A percentile compares a stretch with the other conserved stretches of the same genome.
These are phyloP conservation scores for Talaromyces rugulosus DNA, from an alignment of 2,329 filamentous ascomycete genomes.

Conservation along the genomic window DNA sequence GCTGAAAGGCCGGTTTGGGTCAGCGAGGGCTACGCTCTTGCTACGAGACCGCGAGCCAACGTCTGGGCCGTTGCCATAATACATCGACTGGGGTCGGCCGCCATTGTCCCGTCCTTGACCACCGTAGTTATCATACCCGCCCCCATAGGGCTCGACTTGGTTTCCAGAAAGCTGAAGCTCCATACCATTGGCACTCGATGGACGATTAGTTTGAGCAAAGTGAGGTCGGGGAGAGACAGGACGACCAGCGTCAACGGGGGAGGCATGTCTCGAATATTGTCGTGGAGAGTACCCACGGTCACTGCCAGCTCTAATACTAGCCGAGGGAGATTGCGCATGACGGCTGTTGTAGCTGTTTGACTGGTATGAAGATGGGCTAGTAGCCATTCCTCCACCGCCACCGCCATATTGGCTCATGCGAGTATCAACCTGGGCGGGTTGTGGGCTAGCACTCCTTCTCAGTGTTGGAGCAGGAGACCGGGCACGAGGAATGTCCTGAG, in stretches of 20 bases:
- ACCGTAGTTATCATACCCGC: constrained; percentile 27
- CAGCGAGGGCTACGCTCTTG: constrained; percentile 79
- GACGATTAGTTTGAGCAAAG: constrained; percentile 47
- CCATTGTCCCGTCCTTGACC: constrained; percentile 34
- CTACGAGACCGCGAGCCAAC: constrained; percentile 60
- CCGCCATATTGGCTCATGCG: constrained; percentile 34
- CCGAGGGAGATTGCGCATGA: constrained; percentile 34
- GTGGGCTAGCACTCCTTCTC: constrained; percentile 35
- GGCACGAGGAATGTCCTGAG: constrained; percentile 42
- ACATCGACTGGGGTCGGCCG: constrained; percentile 42
- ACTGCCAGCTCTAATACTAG: constrained; percentile 26
- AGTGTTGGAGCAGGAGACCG: constrained; percentile 55
- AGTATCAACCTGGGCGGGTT: constrained; percentile 23
- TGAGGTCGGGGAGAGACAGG: constrained; percentile 52
- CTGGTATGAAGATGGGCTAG: constrained; percentile 43
- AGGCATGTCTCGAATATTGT: constrained; percentile 35
- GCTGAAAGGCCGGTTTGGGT: constrained; percentile 67
- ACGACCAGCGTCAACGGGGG: constrained; percentile 37
- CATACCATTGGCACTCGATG: constrained; percentile 54
- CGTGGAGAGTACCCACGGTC: constrained; percentile 43
- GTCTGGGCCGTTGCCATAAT: constrained; percentile 46
- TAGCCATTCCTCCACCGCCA: constrained; percentile 16
- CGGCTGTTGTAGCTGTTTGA: constrained; percentile 38
- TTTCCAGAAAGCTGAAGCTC: constrained; percentile 61
- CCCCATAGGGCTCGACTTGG: constrained; percentile 55